Conservation (phyloP, 2,329 filamentous ascomycete species). For the Meredithiella fracta region DNA sequence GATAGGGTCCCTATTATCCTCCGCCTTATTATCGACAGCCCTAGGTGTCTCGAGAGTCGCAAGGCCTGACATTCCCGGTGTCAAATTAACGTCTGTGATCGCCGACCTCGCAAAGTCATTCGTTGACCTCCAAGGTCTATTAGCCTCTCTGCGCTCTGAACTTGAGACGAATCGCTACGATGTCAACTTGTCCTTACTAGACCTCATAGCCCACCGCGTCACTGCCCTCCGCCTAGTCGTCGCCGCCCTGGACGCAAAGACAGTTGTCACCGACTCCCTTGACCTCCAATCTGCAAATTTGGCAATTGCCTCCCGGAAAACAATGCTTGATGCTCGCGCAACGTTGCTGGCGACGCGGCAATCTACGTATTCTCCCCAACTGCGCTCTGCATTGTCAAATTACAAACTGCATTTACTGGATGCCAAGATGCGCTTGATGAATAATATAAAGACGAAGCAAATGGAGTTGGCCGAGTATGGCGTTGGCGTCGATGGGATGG, state of each 20-base stretch:
- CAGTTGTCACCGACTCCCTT: too few species aligned
- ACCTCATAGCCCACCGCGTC: too few species aligned
- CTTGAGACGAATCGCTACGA: conserved; percentile 40
- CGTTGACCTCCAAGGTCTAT: background rate
- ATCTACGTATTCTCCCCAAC: conserved; percentile 31
- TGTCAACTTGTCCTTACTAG: conserved; percentile 19
- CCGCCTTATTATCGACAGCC: conserved; percentile 33
- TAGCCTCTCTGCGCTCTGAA: conserved; percentile 16
- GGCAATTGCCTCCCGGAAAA: conserved; percentile 27
- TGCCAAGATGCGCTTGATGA: conserved; percentile 28
- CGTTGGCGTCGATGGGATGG: conserved; percentile 23
- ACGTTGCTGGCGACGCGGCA: conserved; percentile 22
- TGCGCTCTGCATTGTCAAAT: conserved; percentile 26
- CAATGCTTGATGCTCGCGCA: conserved; percentile 24
- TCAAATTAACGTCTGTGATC: background rate
- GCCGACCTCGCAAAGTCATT: background rate
- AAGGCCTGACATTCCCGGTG: background rate
- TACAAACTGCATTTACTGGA: conserved; percentile 35
- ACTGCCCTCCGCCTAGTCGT: too few species aligned
- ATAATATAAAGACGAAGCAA: conserved; percentile 26
- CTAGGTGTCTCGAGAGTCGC: conserved; percentile 30
- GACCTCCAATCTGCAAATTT: conserved; percentile 16
- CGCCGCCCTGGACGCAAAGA: too few species aligned
- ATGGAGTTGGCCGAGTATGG: conserved; percentile 35
- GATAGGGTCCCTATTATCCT: conserved; percentile 31